These are phyloP conservation scores for Fomitopsis betulina DNA, from an alignment of 1,284 basidiomycete species.

Conservation along the genomic window DNA sequence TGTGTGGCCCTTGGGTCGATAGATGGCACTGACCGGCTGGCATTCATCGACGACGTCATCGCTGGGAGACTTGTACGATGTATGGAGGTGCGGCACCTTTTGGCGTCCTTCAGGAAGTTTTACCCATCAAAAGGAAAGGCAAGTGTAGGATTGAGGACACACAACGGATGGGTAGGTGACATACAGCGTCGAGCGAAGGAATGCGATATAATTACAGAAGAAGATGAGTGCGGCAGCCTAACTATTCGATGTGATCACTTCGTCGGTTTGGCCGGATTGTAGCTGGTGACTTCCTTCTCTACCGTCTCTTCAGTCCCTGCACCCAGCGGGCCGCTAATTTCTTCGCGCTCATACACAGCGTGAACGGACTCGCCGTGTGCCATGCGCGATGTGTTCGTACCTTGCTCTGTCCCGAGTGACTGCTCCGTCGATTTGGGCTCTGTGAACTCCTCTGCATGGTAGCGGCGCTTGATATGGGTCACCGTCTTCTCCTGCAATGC, in stretches of 20 bases:
- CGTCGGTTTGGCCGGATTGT: neutral
- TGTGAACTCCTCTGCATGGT: slow-evolving; percentile 27
- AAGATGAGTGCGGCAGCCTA: neutral
- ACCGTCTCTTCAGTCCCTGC: neutral
- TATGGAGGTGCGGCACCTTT: no score
- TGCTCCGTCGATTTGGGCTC: slow-evolving; percentile 12
- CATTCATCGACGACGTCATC: no score
- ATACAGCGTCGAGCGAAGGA: neutral
- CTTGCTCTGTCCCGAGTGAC: slow-evolving; percentile 2
- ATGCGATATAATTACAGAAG: slow-evolving; percentile 1
- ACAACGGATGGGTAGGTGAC: neutral
- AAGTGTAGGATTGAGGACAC: no score
- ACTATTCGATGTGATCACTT: neutral
- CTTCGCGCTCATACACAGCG: slow-evolving; percentile 35
- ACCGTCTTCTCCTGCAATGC: slow-evolving; percentile 38
- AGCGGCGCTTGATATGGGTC: slow-evolving; percentile 32
- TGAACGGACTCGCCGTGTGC: slow-evolving; percentile 16
- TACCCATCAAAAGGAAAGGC: no score
- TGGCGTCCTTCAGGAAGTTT: no score
- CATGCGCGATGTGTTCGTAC: slow-evolving; percentile 15
- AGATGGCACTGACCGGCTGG: no score
- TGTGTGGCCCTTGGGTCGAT: no score
- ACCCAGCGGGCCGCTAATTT: slow-evolving; percentile 39
- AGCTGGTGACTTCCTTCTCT: neutral
- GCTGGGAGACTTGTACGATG: no score